Percentiles rank a stretch among this genome's conserved stretches.
Conservation (phyloP, 805 yeast species). For the Spathaspora arborariae region DNA sequence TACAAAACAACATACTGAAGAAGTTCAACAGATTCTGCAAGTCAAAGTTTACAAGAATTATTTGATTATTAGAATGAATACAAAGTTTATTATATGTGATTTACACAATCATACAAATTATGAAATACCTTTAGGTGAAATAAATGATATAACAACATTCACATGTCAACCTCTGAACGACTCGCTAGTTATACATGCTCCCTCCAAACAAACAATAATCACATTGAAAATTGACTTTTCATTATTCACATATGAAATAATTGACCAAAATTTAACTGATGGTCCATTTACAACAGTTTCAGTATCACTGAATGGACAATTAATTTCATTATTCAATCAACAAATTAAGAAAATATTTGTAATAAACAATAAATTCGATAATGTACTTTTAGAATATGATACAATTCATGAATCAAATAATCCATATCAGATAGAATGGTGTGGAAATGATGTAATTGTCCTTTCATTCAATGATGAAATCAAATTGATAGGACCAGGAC, state of each 20-base stretch:
- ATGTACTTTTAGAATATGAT: constrained; percentile 42
- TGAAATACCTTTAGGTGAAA: constrained; percentile 30
- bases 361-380: constrained; percentile 43
- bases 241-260: constrained; percentile 20
- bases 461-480: constrained; percentile 61
- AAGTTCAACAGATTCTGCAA: constrained; percentile 21
- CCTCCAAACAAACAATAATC: constrained; percentile 25
- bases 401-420: constrained; percentile 33
- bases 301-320: constrained; percentile 52
- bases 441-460: constrained; percentile 79
- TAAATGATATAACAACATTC: constrained; percentile 20
- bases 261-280: constrained; percentile 40
- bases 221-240: constrained; percentile 22
- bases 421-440: constrained; percentile 66
- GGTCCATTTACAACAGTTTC: constrained; percentile 45
- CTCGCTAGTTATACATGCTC: constrained; percentile 18
- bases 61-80: constrained; percentile 40
- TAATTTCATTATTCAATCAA: constrained; percentile 46
- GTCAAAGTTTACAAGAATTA: constrained; percentile 37
- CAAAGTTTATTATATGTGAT: constrained; percentile 29
- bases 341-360: constrained; percentile 45
- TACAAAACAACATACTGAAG: no score
- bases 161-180: constrained; percentile 9
- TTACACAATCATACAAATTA: constrained; percentile 39
- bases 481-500: constrained; percentile 68